Evolutionary conservation across 306 rosid species (phyloP).

Genomic region (Gastrolobium bilobum): DNA sequence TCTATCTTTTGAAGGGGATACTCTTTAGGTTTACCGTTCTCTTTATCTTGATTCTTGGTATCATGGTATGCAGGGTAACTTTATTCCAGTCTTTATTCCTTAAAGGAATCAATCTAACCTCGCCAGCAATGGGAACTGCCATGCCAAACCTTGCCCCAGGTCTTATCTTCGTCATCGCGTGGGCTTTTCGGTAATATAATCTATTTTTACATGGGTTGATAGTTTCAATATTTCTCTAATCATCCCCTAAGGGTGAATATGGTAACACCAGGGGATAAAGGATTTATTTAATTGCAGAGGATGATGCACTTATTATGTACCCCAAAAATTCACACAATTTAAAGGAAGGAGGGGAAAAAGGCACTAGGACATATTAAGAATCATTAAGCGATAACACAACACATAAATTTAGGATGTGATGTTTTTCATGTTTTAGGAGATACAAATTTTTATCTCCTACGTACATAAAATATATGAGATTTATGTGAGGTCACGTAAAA

Average conservation of each 20-base stretch:
- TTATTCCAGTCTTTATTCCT: constrained; percentile 75
- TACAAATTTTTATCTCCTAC: no score
- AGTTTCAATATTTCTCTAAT: neutral
- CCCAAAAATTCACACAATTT: neutral
- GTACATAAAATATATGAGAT: no score
- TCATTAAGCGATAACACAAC: neutral
- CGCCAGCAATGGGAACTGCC: constrained; percentile 92
- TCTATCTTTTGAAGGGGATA: no score
- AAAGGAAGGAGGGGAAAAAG: neutral
- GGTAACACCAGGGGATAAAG: constrained; percentile 1
- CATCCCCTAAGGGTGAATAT: neutral
- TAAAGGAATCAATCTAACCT: constrained; percentile 79
- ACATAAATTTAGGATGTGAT: no score
- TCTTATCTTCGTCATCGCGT: constrained; percentile 83
- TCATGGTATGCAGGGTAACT: constrained; percentile 66
- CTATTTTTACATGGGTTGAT: neutral
- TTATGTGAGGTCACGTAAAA: no score
- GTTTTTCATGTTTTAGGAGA: no score
- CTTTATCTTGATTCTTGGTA: neutral
- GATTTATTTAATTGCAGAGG: constrained; percentile 5
- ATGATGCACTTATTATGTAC: neutral
- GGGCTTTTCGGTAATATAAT: constrained; percentile 71
- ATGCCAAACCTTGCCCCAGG: constrained; percentile 98
- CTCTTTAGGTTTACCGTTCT: neutral
- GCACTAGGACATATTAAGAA: constrained; percentile 13